Conservation (phyloP, 176 grass and related monocot genomes). For the Aegilops bicornis region DNA sequence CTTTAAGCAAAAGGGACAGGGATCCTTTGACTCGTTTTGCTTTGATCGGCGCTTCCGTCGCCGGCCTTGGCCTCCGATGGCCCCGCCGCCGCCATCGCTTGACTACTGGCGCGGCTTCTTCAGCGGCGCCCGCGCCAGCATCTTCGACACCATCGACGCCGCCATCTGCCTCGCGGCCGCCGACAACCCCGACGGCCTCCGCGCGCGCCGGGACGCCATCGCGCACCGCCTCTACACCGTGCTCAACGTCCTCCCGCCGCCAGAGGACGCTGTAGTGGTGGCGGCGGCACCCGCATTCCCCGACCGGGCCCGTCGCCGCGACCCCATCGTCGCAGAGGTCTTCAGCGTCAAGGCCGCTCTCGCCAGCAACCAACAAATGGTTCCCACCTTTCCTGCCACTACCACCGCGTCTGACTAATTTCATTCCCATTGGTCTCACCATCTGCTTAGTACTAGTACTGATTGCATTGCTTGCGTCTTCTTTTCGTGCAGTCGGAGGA, state of each 20-base stretch:
- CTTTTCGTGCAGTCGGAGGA: slow-evolving; percentile 50
- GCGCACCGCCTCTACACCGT: slow-evolving; percentile 54
- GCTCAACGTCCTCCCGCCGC: not conserved
- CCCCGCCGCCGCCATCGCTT: slow-evolving; percentile 30
- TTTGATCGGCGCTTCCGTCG: slow-evolving; percentile 6
- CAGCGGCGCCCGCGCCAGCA: slow-evolving; percentile 39
- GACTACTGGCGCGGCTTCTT: slow-evolving; percentile 77
- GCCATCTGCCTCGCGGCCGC: slow-evolving; percentile 57
- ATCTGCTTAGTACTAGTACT: slow-evolving; percentile 4
- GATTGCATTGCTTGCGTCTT: not conserved
- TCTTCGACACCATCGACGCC: slow-evolving; percentile 61
- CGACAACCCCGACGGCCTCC: slow-evolving; percentile 49
- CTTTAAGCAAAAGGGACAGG: not conserved
- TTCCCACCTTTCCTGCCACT: not conserved
- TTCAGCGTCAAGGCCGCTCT: slow-evolving; percentile 53
- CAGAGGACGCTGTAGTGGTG: not conserved
- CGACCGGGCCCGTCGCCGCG: not conserved
- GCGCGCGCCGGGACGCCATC: slow-evolving; percentile 54
- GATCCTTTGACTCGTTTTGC: not conserved
- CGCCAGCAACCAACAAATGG: slow-evolving; percentile 32
- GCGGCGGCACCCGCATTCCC: not conserved
- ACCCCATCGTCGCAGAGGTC: slow-evolving; percentile 29
- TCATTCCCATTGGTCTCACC: not conserved
- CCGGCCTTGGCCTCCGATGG: slow-evolving; percentile 27
- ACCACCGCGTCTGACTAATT: not conserved